Percentiles rank a stretch among this genome's conserved stretches.
Evolutionary conservation across 2,329 filamentous ascomycete species (phyloP).

Genomic region (Chrysoporthe puriensis): DNA sequence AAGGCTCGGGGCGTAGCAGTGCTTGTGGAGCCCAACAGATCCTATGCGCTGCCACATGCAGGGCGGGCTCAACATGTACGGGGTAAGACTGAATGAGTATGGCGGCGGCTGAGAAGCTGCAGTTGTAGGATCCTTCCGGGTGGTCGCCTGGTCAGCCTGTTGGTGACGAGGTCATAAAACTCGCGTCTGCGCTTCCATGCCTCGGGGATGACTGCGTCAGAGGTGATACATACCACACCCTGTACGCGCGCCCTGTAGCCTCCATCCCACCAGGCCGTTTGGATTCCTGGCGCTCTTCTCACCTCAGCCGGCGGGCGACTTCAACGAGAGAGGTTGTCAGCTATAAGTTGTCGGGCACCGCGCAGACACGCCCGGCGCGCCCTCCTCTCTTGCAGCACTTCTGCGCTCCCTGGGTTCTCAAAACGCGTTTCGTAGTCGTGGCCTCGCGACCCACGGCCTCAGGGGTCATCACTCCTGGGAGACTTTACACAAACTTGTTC

Average conservation of each 20-base stretch:
- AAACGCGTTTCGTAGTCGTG: background rate
- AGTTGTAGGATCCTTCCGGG: slow-evolving; percentile 3
- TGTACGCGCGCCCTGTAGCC: background rate
- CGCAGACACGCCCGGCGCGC: background rate
- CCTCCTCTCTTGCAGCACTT: background rate
- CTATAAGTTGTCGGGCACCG: background rate
- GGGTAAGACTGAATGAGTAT: background rate
- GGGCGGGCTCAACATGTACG: background rate
- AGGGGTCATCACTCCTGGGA: background rate
- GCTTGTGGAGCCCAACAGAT: background rate
- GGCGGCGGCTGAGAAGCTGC: background rate
- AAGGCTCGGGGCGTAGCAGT: background rate
- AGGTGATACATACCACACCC: background rate
- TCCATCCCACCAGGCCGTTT: background rate
- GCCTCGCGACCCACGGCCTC: background rate
- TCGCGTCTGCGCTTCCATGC: background rate
- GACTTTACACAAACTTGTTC: background rate
- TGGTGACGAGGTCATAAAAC: slow-evolving; percentile 5
- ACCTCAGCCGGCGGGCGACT: background rate
- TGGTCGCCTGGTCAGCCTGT: slow-evolving; percentile 1
- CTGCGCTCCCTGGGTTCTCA: background rate
- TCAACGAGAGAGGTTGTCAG: background rate
- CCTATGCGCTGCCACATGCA: background rate
- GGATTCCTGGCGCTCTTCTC: background rate
- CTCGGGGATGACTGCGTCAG: background rate